These are phyloP conservation scores for Leavenworthia alabamica DNA, from an alignment of 345 rosid species.

Conservation along the genomic window DNA sequence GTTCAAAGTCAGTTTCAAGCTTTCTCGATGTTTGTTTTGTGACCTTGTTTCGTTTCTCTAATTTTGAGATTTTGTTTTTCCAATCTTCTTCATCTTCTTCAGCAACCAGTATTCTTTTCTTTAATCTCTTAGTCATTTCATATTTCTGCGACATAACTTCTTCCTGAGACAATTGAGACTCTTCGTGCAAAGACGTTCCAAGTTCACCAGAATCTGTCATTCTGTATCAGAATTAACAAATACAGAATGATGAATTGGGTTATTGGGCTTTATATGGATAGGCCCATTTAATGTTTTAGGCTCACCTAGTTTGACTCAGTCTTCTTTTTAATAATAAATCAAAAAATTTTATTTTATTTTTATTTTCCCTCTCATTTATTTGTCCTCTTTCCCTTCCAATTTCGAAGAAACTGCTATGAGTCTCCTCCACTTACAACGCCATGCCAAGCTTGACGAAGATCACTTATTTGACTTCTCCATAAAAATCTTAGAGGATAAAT, in stretches of 20 bases:
- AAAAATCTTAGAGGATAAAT: background rate
- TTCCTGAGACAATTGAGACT: constrained; percentile 12
- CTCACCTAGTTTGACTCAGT: background rate
- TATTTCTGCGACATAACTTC: constrained; percentile 30
- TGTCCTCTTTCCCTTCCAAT: background rate
- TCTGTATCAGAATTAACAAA: background rate
- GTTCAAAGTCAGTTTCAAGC: constrained; percentile 65
- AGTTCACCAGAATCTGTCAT: constrained; percentile 38
- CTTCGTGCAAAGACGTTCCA: constrained; percentile 21
- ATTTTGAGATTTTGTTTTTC: constrained; percentile 20
- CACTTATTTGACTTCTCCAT: background rate
- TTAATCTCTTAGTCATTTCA: constrained; percentile 36
- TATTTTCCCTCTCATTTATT: constrained; percentile 19
- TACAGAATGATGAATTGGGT: background rate
- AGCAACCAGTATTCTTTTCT: constrained; percentile 43
- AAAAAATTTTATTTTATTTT: background rate
- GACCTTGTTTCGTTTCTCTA: constrained; percentile 5
- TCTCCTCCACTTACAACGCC: constrained; percentile 16
- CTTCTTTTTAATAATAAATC: background rate
- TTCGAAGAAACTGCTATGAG: constrained; percentile 22
- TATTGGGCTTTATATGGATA: background rate
- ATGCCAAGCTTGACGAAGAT: constrained; percentile 8
- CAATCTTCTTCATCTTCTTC: constrained; percentile 40
- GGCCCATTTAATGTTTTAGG: background rate
- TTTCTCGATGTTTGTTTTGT: constrained; percentile 47